Base-by-base conservation (phyloP, 2,329 filamentous ascomycete genomes). In the Alternaria gansuensis region DNA sequence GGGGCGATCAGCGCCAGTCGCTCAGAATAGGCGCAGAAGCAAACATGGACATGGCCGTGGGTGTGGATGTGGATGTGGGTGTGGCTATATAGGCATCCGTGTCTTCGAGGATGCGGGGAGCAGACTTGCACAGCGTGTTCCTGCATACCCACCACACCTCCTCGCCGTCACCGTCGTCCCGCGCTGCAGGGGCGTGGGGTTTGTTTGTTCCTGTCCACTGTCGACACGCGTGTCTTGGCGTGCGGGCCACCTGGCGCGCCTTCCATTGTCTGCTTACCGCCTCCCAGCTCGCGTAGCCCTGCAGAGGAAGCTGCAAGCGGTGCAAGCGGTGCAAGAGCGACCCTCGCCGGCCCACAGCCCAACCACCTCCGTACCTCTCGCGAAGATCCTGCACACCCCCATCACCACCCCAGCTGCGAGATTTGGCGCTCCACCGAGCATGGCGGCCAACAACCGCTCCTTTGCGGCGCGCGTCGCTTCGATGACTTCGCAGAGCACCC, bases 401-500 rank as follows among this genome's bases (percentile, higher is more conserved):
- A 48, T 57, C 59, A 57, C 55, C 52, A 39, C 64, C 68, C 63
- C 54, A 60, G 51, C 64, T 60, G 61, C 70, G 62, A 64, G 31
- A 31, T 2, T 29, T 68, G 40, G 40, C 61, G 56, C 61, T 57
- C 62, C 39, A 44, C 53, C 28, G 52, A 60, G 60, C 67, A 74
- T 74, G 71, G 66, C 73, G 66, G 66, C 70, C 62, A 64, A 63
- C 63, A 69, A 69, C 68, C 70, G 75, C 71, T 75, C 72, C 67
- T 78, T 77, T 67, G 74, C 74, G 53, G 69, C 71, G 72, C 75
- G 76, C 70, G 75, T 76, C 64, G 72, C 70, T 70, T 76, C 68
- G 60, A 88, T 89, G 83, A 85, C 86, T 46, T 83, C 85, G 68
- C 65, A 65, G 51, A 59, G 87, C 26, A 64, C 66, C 44, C 56